phyloP scores from a whole-genome alignment of 805 yeast species.

The Osmozyma mogii region DNA sequence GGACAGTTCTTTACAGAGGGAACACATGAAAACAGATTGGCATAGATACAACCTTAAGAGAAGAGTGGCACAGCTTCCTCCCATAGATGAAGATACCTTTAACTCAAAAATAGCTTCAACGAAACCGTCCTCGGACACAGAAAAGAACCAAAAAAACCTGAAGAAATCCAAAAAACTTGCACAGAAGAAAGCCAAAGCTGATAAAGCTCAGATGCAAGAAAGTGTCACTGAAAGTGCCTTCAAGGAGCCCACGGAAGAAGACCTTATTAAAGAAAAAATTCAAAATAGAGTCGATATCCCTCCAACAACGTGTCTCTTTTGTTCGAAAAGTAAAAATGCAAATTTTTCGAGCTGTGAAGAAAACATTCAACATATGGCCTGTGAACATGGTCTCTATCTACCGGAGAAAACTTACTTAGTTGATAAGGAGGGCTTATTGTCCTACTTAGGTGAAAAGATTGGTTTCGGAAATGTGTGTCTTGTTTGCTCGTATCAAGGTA shows the following conservation, averaged over 20 bases:
- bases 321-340: conserved; percentile 29
- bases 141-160: too few relatives aligned
- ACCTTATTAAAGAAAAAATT: conserved; percentile 37
- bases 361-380: conserved; percentile 65
- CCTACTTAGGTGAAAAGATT: conserved; percentile 70
- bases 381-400: conserved; percentile 73
- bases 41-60: conserved; percentile 38
- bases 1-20: conserved; percentile 30
- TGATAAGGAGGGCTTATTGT: conserved; percentile 66
- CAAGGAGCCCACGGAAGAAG: too few relatives aligned
- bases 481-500: conserved; percentile 79
- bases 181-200: too few relatives aligned
- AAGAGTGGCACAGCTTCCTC: conserved; percentile 30
- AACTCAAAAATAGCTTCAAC: conserved; percentile 14
- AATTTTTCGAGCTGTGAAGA: conserved; percentile 32
- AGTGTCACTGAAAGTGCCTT: too few relatives aligned
- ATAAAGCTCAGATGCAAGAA: too few relatives aligned
- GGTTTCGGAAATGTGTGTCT: conserved; percentile 80
- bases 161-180: too few relatives aligned
- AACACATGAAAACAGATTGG: conserved; percentile 40
- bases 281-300: conserved; percentile 41
- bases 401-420: conserved; percentile 72
- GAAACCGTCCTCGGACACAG: too few relatives aligned
- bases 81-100: conserved; percentile 18
- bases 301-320: conserved; percentile 43